phyloP scores from a whole-genome alignment of 345 rosid species.

The Citrus sp. region DNA sequence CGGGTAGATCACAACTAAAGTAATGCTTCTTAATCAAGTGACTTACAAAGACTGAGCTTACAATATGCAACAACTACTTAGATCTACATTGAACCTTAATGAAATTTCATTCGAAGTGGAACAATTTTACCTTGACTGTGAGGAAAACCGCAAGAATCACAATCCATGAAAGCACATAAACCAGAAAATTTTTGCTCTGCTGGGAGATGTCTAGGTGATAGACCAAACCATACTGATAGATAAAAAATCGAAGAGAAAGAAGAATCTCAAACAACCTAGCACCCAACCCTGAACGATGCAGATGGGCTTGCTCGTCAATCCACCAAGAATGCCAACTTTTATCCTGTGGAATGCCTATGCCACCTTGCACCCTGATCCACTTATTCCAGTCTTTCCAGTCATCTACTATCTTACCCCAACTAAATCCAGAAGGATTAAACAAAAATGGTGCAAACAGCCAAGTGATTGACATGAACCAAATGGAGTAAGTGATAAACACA shows the following conservation, averaged over 20 bases:
- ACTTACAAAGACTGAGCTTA: background rate
- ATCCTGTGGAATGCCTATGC: slow-evolving; percentile 89
- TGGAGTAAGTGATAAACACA: slow-evolving; percentile 74
- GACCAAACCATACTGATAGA: slow-evolving; percentile 96
- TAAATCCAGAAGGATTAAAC: slow-evolving; percentile 88
- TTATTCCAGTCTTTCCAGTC: slow-evolving; percentile 99
- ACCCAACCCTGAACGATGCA: slow-evolving; percentile 64
- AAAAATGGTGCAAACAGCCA: slow-evolving; percentile 96
- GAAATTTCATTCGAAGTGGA: background rate
- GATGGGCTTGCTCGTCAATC: slow-evolving; percentile 86
- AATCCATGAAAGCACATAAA: slow-evolving; percentile 89
- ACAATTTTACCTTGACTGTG: slow-evolving; percentile 63
- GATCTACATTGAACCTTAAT: background rate
- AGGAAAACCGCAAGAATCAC: slow-evolving; percentile 79
- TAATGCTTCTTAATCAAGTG: background rate
- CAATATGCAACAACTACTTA: background rate
- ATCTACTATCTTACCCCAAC: slow-evolving; percentile 86
- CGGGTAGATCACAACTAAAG: background rate
- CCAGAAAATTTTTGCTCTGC: slow-evolving; percentile 72
- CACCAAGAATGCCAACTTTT: slow-evolving; percentile 99
- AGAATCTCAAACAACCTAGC: slow-evolving; percentile 73
- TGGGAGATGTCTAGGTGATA: slow-evolving; percentile 97
- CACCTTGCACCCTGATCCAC: slow-evolving; percentile 96
- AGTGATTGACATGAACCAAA: slow-evolving; percentile 95
- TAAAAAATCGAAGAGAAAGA: slow-evolving; percentile 78